phyloP scores from a whole-genome alignment of 805 yeast genomes.

The Myxozyma nipponensis region DNA sequence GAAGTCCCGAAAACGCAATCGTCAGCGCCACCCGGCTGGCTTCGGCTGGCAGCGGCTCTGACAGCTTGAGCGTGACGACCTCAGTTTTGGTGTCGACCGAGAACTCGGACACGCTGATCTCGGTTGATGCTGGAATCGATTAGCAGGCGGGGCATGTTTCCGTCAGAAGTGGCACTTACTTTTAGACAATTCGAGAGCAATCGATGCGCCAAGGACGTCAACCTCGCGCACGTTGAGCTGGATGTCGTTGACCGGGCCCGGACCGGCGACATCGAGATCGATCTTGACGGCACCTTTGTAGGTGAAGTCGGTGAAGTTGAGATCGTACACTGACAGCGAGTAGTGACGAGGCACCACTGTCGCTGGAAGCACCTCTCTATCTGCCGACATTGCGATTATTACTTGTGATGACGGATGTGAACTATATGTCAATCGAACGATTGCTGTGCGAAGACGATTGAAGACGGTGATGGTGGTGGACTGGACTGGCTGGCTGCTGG shows the following conservation, averaged over 20 bases:
- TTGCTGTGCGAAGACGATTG: too few species aligned
- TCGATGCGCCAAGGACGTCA: slow-evolving; percentile 17
- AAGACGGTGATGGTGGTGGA: too few species aligned
- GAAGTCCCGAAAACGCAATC: slow-evolving; percentile 52
- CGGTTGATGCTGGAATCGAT: slow-evolving; percentile 18
- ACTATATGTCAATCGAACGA: too few species aligned
- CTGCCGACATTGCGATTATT: slow-evolving; percentile 16
- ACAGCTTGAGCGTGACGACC: slow-evolving; percentile 54
- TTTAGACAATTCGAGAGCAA: slow-evolving; percentile 22
- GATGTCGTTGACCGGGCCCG: slow-evolving; percentile 20
- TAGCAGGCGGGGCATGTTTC: not conserved
- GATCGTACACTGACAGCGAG: slow-evolving; percentile 24
- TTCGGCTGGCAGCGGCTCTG: slow-evolving; percentile 36
- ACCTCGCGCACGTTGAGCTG: slow-evolving; percentile 27
- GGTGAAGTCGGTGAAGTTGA: slow-evolving; percentile 20
- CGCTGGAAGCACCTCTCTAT: slow-evolving; percentile 27
- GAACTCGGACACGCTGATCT: slow-evolving; percentile 34
- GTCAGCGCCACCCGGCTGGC: slow-evolving; percentile 43
- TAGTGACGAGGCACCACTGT: slow-evolving; percentile 27
- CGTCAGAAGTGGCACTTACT: slow-evolving; percentile 6
- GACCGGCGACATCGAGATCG: slow-evolving; percentile 27
- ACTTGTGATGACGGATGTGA: too few species aligned
- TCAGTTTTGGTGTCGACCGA: slow-evolving; percentile 50
- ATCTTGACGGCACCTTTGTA: slow-evolving; percentile 27
- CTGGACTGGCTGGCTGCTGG: too few species aligned